phyloP scores from a whole-genome alignment of 1,284 basidiomycete genomes.

The Boletus calvinii region DNA sequence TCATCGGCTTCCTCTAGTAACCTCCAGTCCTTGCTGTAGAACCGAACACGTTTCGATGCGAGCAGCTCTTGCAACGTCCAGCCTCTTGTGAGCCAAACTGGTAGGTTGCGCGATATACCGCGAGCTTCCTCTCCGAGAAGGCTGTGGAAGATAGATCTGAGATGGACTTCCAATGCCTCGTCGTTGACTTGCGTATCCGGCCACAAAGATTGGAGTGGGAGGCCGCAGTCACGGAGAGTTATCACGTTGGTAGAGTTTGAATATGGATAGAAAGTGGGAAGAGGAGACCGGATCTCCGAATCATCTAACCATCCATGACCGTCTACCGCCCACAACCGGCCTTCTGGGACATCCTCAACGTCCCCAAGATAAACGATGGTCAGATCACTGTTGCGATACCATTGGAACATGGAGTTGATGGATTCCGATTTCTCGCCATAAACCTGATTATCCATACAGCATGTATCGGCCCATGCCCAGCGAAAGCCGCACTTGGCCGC shows the following conservation, averaged over 20 bases:
- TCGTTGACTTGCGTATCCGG: conserved; percentile 27
- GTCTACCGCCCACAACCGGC: conserved; percentile 10
- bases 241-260: conserved; percentile 1
- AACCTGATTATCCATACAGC: conserved; percentile 2
- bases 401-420: conserved; percentile 6
- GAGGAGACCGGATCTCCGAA: conserved; percentile 17
- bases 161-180: too few species aligned
- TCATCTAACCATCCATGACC: conserved; percentile 22
- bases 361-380: conserved; percentile 30
- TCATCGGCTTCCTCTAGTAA: conserved; percentile 27
- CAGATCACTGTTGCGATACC: conserved; percentile 17
- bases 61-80: conserved; percentile 32
- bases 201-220: conserved; percentile 10
- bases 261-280: background rate
- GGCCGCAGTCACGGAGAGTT: conserved; percentile 12
- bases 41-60: conserved; percentile 26
- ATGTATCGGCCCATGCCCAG: conserved; percentile 7
- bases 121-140: too few species aligned
- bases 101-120: conserved; percentile 9
- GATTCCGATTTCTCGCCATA: conserved; percentile 8
- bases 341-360: conserved; percentile 17
- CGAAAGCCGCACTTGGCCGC: conserved; percentile 6
- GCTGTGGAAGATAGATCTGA: too few species aligned
- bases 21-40: conserved; percentile 28
- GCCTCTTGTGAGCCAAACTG: conserved; percentile 25